Conservation (phyloP, 345 rosid genomes). For the Raphanus raphanistrum region DNA sequence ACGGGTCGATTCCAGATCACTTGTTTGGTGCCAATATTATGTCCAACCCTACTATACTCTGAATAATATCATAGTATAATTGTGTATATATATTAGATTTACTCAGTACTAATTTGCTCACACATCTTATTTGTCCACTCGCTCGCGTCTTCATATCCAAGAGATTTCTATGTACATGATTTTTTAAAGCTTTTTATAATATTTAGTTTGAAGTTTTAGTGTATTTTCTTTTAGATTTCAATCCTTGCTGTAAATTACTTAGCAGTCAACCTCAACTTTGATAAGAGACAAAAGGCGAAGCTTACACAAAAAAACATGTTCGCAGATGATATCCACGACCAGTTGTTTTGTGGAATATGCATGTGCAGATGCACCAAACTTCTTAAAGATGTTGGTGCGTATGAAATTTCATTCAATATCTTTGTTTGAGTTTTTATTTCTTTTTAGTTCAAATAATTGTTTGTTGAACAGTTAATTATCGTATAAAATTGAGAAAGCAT, state of each 20-base stretch:
- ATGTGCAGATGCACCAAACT: slow-evolving; percentile 20
- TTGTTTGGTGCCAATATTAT: no score
- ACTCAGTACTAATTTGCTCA: not conserved
- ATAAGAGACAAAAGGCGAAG: not conserved
- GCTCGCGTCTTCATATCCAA: not conserved
- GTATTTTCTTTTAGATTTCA: not conserved
- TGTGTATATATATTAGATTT: no score
- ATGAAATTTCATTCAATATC: not conserved
- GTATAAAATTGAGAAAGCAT: not conserved
- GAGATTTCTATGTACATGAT: not conserved
- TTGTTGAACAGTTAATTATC: not conserved
- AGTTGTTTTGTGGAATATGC: slow-evolving; percentile 22
- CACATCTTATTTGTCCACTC: not conserved
- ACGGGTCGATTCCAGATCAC: no score
- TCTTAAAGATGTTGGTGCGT: not conserved
- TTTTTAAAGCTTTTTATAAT: not conserved
- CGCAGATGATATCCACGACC: slow-evolving; percentile 26
- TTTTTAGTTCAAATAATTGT: not conserved
- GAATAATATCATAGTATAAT: no score
- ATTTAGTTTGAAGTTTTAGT: not conserved
- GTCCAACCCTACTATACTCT: no score
- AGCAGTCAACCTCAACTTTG: not conserved
- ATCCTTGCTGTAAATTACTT: not conserved
- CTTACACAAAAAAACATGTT: not conserved
- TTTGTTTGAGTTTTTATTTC: not conserved